Evolutionary conservation across 2,329 filamentous ascomycete genomes (phyloP).

Genomic region (Stachybotrys chartarum): DNA sequence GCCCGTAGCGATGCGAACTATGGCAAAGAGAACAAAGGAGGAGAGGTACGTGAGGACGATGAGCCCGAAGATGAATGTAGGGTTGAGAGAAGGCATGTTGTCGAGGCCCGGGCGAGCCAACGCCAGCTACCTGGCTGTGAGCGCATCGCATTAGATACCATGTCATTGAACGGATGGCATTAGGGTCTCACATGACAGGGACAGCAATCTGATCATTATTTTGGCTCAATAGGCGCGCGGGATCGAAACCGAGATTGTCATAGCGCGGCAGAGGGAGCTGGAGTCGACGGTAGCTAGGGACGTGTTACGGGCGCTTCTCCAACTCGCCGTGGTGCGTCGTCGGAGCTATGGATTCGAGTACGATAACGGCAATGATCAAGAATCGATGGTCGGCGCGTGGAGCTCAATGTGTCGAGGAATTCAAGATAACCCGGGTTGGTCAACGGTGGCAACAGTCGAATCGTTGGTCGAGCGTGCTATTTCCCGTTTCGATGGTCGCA

Average conservation of each 20-base stretch:
- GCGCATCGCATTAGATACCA: neutral
- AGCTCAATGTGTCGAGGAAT: too few relatives aligned
- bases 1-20: conserved; percentile 86
- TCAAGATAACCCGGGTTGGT: neutral
- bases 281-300: neutral
- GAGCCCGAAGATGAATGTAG: conserved; percentile 81
- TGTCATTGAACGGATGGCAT: neutral
- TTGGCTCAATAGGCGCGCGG: too few relatives aligned
- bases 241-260: neutral
- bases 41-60: conserved; percentile 80
- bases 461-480: neutral
- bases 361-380: too few relatives aligned
- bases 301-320: too few relatives aligned
- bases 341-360: too few relatives aligned
- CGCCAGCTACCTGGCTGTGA: conserved; percentile 15
- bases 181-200: neutral
- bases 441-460: neutral
- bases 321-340: too few relatives aligned
- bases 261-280: neutral
- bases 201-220: neutral
- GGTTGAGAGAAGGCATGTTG: conserved; percentile 58
- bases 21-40: conserved; percentile 88
- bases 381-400: too few relatives aligned
- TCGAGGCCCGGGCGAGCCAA: conserved; percentile 14
- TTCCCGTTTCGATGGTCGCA: neutral